A percentile compares a stretch with the other conserved stretches of the same genome.
Conservation (phyloP, 2,329 filamentous ascomycete species). For the Lasiodiplodia gonubiensis region DNA sequence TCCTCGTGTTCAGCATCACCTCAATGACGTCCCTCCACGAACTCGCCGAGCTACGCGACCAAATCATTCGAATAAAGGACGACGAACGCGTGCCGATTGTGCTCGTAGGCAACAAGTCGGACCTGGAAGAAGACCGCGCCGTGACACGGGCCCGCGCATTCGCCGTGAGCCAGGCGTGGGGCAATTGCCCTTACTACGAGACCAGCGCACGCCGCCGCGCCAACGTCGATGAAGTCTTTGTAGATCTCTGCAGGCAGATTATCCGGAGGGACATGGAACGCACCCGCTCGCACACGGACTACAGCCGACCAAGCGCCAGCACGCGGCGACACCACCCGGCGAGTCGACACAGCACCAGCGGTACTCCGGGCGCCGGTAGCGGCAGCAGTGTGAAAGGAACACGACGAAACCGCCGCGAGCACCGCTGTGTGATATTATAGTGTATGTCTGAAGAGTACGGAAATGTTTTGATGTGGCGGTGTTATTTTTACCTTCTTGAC, state of each 20-base stretch:
- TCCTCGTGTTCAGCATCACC: conserved; percentile 91
- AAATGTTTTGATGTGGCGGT: conserved; percentile 17
- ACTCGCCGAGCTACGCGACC: conserved; percentile 79
- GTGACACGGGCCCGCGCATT: conserved; percentile 82
- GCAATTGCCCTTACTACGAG: conserved; percentile 87
- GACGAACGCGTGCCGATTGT: conserved; percentile 85
- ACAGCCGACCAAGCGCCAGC: conserved; percentile 17
- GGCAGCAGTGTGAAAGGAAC: conserved; percentile 13
- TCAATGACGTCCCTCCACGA: conserved; percentile 83
- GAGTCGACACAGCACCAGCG: conserved; percentile 17
- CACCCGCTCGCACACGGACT: conserved; percentile 27
- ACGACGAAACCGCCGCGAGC: conserved; percentile 24
- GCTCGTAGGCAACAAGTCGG: conserved; percentile 90
- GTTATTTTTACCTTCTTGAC: conserved; percentile 7
- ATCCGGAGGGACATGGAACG: conserved; percentile 70
- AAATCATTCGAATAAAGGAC: conserved; percentile 90
- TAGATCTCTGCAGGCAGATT: conserved; percentile 83
- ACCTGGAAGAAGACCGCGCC: conserved; percentile 82
- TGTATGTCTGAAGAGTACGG: conserved; percentile 8
- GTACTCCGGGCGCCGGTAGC: neutral
- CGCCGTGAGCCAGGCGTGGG: conserved; percentile 84
- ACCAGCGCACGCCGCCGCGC: conserved; percentile 80
- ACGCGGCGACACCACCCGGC: conserved; percentile 11
- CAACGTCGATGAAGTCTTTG: conserved; percentile 90
- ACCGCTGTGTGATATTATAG: conserved; percentile 24